Evolutionary conservation across 177 flowering plant genomes (phyloP).

Genomic region (Telopea speciosissima): DNA sequence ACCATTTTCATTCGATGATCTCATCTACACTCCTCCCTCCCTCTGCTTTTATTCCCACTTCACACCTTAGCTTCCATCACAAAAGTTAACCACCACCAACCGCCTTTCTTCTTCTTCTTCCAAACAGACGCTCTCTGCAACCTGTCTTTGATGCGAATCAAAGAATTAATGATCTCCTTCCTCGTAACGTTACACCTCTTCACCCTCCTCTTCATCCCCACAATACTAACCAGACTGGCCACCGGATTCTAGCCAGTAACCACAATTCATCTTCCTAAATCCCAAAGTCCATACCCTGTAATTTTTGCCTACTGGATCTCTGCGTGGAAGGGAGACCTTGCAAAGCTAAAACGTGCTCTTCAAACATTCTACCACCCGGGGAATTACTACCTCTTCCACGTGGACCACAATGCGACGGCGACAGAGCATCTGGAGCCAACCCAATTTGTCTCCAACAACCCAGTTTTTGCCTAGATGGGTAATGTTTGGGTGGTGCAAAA

Average conservation of each 20-base stretch:
- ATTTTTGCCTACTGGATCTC: constrained; percentile 85
- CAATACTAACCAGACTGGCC: constrained; percentile 25
- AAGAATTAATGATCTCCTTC: constrained; percentile 37
- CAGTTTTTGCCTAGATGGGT: constrained; percentile 37
- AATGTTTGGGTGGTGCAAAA: too few species aligned
- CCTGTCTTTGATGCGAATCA: constrained; percentile 34
- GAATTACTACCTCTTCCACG: constrained; percentile 67
- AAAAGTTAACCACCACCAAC: constrained; percentile 3
- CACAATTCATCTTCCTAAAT: constrained; percentile 9
- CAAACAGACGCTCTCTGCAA: constrained; percentile 6
- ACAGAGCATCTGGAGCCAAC: constrained; percentile 49
- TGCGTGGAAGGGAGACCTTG: constrained; percentile 61
- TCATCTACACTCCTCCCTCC: constrained; percentile 1
- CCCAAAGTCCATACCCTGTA: constrained; percentile 34
- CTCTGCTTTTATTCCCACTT: constrained; percentile 2
- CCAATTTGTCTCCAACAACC: constrained; percentile 35
- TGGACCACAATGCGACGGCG: constrained; percentile 55
- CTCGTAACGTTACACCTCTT: constrained; percentile 37
- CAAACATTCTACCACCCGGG: constrained; percentile 73
- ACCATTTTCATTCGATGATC: constrained; percentile 2
- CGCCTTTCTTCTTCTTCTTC: neutral
- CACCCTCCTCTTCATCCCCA: constrained; percentile 35
- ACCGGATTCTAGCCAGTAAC: constrained; percentile 19
- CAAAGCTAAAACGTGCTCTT: constrained; percentile 47
- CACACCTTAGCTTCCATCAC: neutral